Percentiles rank a stretch among this genome's conserved stretches.
These are phyloP conservation scores for Podila epicladia DNA, from an alignment of 192 early-diverging fungal genomes.

Conservation along the genomic window DNA sequence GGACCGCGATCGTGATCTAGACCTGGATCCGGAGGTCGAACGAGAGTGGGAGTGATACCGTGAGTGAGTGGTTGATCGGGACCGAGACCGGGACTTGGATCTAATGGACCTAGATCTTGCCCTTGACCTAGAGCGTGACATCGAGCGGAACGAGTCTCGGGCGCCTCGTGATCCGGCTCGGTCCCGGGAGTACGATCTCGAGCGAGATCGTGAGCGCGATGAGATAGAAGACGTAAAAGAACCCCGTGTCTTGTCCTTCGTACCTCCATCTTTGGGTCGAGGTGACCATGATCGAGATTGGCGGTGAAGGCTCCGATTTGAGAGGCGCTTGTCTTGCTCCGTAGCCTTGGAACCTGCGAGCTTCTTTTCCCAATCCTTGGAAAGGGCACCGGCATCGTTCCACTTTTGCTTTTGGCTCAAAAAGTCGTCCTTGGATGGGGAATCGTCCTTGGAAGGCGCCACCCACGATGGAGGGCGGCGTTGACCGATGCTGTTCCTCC, in stretches of 20 bases:
- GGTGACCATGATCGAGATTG: conserved; percentile 45
- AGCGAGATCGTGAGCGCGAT: conserved; percentile 11
- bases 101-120: conserved; percentile 27
- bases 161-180: neutral
- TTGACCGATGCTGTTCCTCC: conserved; percentile 45
- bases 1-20: conserved; percentile 16
- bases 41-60: conserved; percentile 7
- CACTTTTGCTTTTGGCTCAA: neutral
- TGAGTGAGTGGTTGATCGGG: conserved; percentile 2
- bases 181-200: conserved; percentile 9
- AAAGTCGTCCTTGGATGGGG: conserved; percentile 3
- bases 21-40: conserved; percentile 10
- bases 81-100: conserved; percentile 7
- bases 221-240: neutral
- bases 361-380: neutral
- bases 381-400: neutral
- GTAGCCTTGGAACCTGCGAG: neutral
- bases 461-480: conserved; percentile 35
- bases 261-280: neutral
- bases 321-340: conserved; percentile 15
- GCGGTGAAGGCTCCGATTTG: conserved; percentile 24
- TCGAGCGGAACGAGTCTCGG: neutral
- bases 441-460: conserved; percentile 11
- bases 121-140: neutral
- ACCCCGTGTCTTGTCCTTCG: neutral